Percentiles rank a stretch among this genome's conserved stretches.
phyloP scores from a whole-genome alignment of 192 early-diverging fungal genomes.

The Phlyctochytrium planicorne region DNA sequence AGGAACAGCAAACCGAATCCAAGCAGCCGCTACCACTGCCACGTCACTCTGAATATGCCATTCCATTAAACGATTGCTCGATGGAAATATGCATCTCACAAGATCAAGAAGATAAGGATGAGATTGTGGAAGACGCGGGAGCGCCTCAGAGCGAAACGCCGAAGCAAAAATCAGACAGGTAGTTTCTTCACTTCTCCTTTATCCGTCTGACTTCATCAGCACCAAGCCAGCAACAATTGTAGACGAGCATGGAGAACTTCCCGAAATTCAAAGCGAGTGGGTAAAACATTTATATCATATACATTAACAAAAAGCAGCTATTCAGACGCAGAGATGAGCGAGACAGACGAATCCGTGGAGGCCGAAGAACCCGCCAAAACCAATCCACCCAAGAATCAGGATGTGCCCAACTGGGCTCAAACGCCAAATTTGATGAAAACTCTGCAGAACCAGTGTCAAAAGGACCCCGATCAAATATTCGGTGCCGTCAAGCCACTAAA shows the following conservation, averaged over 20 bases:
- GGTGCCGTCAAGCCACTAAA: constrained; percentile 25
- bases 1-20: too few relatives aligned
- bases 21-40: too few relatives aligned
- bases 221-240: constrained; percentile 37
- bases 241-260: constrained; percentile 33
- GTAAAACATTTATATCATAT: constrained; percentile 1
- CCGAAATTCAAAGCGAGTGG: constrained; percentile 28
- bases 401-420: constrained; percentile 25
- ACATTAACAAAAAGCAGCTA: constrained; percentile 17
- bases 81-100: not conserved
- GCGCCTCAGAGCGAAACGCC: not conserved
- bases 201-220: too few relatives aligned
- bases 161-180: too few relatives aligned
- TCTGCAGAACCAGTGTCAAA: constrained; percentile 9
- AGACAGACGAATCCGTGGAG: not conserved
- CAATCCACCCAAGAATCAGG: constrained; percentile 5
- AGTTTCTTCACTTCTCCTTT: too few relatives aligned
- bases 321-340: constrained; percentile 25
- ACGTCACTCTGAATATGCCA: not conserved
- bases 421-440: constrained; percentile 29
- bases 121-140: not conserved
- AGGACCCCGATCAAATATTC: constrained; percentile 32
- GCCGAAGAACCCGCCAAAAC: not conserved
- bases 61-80: not conserved
- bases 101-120: not conserved